Evolutionary conservation across 2,329 filamentous ascomycete genomes (phyloP), one percentile per base, ranked within the genome.

Genomic region (Trichoderma citrinoviride): DNA sequence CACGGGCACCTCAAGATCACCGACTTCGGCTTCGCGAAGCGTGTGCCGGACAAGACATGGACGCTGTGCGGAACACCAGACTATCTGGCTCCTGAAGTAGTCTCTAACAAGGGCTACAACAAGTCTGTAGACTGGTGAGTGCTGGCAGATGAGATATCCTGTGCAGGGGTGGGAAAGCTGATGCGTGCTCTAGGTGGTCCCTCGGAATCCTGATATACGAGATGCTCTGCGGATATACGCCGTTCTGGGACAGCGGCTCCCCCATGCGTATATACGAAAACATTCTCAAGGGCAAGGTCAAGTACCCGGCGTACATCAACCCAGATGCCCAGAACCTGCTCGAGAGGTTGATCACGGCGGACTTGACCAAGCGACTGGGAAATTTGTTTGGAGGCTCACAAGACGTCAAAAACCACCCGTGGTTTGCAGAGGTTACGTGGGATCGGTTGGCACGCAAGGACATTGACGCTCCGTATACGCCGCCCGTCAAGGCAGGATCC

Each of bases 231-330:
- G 95, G 95, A 29, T 99, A 97, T 79, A 99, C 95, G 5, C 95
- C 95, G 5, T 99, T 99, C 82, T 99, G 95, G 94, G 95, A 99
- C 77, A 92, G 91, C 72, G 95, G 94, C 63, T 97, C 92, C 50
- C 94, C 95, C 3, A 96, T 99, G 87, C 97, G 97, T 80, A 99
- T 99, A 74, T 99, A 99, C 80, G 95, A 99, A 81, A 99, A 99
- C 77, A 99, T 99, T 73, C 86, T 99, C 69, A 93, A 93, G 74
- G 95, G 94, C 66, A 90, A 91, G 72, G 91, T 99, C 78, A 98
- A 97, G 80, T 99, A 98, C 76, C 95, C 95, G 61, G 90, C 91
- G 6, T 99, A 98, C 77, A 91, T 99, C 73, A 92, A 98, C 75
- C 88, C 90, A 1, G 95, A 98, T 75, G 95, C 95, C 0, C 93